phyloP scores from a whole-genome alignment of 768 basidiomycete genomes.

The Boletus rubescentipes region DNA sequence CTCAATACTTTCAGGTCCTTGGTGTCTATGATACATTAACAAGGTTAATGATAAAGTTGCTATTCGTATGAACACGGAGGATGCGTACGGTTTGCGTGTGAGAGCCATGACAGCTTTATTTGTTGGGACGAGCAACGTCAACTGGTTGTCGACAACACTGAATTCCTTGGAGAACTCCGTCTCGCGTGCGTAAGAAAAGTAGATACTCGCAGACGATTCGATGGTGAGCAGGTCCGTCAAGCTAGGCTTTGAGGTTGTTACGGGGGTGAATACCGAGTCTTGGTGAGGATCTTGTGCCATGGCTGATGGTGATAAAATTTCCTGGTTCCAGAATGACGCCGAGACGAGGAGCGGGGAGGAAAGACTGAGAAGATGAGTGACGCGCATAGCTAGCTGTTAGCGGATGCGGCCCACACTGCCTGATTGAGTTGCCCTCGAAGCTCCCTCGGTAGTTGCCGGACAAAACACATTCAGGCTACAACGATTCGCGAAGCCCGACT shows the following conservation, averaged over 20 bases:
- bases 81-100: conserved; percentile 74
- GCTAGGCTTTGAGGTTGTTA: conserved; percentile 35
- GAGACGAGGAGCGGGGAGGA: too few species aligned
- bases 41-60: background rate
- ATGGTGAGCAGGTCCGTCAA: conserved; percentile 51
- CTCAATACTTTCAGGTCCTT: conserved; percentile 44
- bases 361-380: too few species aligned
- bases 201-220: conserved; percentile 71
- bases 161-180: conserved; percentile 58
- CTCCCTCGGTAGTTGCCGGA: too few species aligned
- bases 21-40: conserved; percentile 47
- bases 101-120: conserved; percentile 88
- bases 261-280: too few species aligned
- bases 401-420: too few species aligned
- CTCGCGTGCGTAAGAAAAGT: conserved; percentile 80
- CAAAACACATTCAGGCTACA: too few species aligned
- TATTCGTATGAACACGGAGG: background rate
- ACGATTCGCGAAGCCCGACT: too few species aligned
- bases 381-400: too few species aligned
- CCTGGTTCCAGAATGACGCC: too few species aligned
- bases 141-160: conserved; percentile 21
- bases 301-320: too few species aligned
- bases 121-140: conserved; percentile 77
- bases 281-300: too few species aligned
- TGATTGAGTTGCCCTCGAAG: too few species aligned